Evolutionary conservation across 2,329 filamentous ascomycete genomes (phyloP).

Genomic region (Colletotrichum liriopes): DNA sequence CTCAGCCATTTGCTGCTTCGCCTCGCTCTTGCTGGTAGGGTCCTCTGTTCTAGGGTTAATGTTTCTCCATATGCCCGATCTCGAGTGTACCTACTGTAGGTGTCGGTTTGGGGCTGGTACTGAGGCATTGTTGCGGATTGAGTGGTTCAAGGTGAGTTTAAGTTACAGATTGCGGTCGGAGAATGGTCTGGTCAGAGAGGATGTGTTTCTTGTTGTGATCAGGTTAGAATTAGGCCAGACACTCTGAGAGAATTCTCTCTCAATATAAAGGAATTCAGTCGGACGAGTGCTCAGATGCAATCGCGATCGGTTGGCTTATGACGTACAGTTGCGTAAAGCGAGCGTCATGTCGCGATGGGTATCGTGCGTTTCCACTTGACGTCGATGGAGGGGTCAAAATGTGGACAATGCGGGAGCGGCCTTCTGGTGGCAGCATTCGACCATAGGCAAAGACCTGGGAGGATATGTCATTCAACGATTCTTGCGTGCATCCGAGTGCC

Average conservation of each 20-base stretch:
- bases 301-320: background rate
- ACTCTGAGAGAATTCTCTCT: background rate
- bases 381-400: constrained; percentile 17
- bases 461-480: too few relatives aligned
- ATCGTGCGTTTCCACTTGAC: constrained; percentile 22
- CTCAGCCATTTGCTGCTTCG: constrained; percentile 21
- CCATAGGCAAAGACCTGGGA: background rate
- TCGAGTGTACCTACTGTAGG: constrained; percentile 14
- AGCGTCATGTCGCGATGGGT: background rate
- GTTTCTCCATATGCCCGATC: too few relatives aligned
- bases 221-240: background rate
- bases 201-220: too few relatives aligned
- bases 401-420: constrained; percentile 3
- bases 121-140: constrained; percentile 19
- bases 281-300: too few relatives aligned
- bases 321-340: constrained; percentile 2
- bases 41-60: constrained; percentile 5
- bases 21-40: constrained; percentile 22
- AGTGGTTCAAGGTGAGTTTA: background rate
- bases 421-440: background rate
- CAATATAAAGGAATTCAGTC: background rate
- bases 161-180: background rate
- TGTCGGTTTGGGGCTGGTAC: constrained; percentile 23
- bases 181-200: too few relatives aligned
- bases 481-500: too few relatives aligned